Conservation (phyloP, 306 rosid species). For the Calophaca sinica region DNA sequence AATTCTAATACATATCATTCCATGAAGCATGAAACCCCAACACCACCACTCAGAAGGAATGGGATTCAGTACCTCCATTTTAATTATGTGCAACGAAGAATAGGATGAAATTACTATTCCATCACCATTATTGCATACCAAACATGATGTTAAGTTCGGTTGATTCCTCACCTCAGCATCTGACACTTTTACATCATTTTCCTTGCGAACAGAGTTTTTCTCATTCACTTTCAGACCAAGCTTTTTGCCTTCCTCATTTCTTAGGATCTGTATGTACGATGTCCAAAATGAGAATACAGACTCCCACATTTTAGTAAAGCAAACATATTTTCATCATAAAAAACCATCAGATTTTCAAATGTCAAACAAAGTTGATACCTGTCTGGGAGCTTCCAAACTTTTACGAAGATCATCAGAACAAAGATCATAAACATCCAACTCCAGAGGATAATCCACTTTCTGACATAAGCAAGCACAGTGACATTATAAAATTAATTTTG, state of each 20-base stretch:
- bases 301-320: slow-evolving; percentile 9
- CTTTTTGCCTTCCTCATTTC: slow-evolving; percentile 91
- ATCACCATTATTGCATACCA: slow-evolving; percentile 24
- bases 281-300: slow-evolving; percentile 39
- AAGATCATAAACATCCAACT: slow-evolving; percentile 89
- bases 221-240: slow-evolving; percentile 80
- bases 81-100: not conserved
- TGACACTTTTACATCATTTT: slow-evolving; percentile 74
- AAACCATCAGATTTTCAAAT: slow-evolving; percentile 37
- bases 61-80: not conserved
- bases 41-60: slow-evolving; percentile 9
- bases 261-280: slow-evolving; percentile 58
- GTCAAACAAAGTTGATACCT: slow-evolving; percentile 57
- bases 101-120: slow-evolving; percentile 12
- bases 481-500: slow-evolving; percentile 19
- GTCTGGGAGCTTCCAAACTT: slow-evolving; percentile 82
- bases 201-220: slow-evolving; percentile 66
- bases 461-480: slow-evolving; percentile 52
- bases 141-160: slow-evolving; percentile 31
- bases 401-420: slow-evolving; percentile 92
- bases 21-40: slow-evolving; percentile 26
- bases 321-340: slow-evolving; percentile 4
- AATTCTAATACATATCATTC: slow-evolving; percentile 18
- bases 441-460: slow-evolving; percentile 99
- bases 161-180: slow-evolving; percentile 75